A percentile compares a stretch with the other conserved stretches of the same genome.
Conservation (phyloP, 2,329 filamentous ascomycete species). For the Tolypocladium paradoxum region DNA sequence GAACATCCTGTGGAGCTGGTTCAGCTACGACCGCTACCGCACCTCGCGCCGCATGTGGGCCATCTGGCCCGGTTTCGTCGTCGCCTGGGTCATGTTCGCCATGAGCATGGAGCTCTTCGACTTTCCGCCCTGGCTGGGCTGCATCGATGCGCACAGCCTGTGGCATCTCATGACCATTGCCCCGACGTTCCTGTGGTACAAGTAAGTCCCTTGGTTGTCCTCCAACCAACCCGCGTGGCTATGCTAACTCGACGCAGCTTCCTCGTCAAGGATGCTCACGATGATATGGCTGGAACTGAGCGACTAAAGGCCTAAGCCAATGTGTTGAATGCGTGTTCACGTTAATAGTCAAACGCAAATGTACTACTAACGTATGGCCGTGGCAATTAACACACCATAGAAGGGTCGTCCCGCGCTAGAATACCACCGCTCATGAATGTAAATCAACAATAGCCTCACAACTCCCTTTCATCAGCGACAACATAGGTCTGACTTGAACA, state of each 20-base stretch:
- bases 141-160: slow-evolving; percentile 84
- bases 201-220: slow-evolving; percentile 47
- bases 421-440: background rate
- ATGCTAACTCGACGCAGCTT: slow-evolving; percentile 47
- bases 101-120: slow-evolving; percentile 96
- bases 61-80: slow-evolving; percentile 79
- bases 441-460: background rate
- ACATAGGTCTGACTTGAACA: background rate
- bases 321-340: background rate
- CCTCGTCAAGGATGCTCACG: slow-evolving; percentile 71
- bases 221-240: background rate
- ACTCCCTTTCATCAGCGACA: no score
- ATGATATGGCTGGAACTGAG: slow-evolving; percentile 61
- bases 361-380: background rate
- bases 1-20: slow-evolving; percentile 78
- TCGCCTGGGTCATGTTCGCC: slow-evolving; percentile 80
- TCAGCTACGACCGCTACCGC: slow-evolving; percentile 64
- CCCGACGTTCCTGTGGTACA: slow-evolving; percentile 86
- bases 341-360: background rate
- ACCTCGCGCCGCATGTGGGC: slow-evolving; percentile 68
- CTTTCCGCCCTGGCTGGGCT: slow-evolving; percentile 73
- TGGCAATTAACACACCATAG: background rate
- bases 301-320: slow-evolving; percentile 51
- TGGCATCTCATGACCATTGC: slow-evolving; percentile 93
- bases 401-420: background rate